Conservation (phyloP, 2,329 filamentous ascomycete genomes). For the Elsinoe ampelina region DNA sequence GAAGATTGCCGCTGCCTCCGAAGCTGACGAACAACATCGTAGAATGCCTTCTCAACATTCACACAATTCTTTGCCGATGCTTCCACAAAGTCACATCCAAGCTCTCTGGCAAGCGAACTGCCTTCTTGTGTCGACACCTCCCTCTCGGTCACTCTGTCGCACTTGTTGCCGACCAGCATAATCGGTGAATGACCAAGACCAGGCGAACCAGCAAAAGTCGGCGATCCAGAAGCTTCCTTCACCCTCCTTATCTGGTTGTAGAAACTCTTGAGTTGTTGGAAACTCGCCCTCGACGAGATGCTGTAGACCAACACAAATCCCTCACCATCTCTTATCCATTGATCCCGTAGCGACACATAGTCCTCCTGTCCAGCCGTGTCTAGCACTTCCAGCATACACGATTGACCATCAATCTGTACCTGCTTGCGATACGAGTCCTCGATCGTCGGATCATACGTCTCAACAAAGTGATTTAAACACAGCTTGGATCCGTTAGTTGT, state of each 20-base stretch:
- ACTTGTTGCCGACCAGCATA: slow-evolving; percentile 98
- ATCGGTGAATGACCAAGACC: slow-evolving; percentile 64
- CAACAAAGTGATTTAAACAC: slow-evolving; percentile 95
- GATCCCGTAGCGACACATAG: slow-evolving; percentile 90
- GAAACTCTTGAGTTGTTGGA: slow-evolving; percentile 88
- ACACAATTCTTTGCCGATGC: slow-evolving; percentile 96
- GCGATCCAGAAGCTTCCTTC: slow-evolving; percentile 70
- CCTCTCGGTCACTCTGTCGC: slow-evolving; percentile 87
- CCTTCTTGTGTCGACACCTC: slow-evolving; percentile 97
- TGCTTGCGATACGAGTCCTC: slow-evolving; percentile 62
- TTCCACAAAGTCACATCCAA: slow-evolving; percentile 94
- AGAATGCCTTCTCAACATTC: slow-evolving; percentile 97
- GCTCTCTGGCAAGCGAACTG: slow-evolving; percentile 76
- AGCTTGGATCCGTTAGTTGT: slow-evolving; percentile 46
- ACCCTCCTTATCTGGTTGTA: slow-evolving; percentile 95
- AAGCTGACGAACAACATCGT: slow-evolving; percentile 88
- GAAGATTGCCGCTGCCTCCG: slow-evolving; percentile 57
- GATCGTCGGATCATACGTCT: slow-evolving; percentile 68
- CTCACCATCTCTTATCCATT: slow-evolving; percentile 97
- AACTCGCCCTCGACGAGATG: slow-evolving; percentile 93
- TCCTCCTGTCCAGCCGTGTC: slow-evolving; percentile 98
- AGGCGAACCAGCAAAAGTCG: slow-evolving; percentile 67
- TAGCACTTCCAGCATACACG: slow-evolving; percentile 94
- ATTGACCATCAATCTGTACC: slow-evolving; percentile 81
- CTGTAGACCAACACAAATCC: slow-evolving; percentile 97